Conservation (phyloP, 179 eudicot genomes). For the Patellifolia procumbens region DNA sequence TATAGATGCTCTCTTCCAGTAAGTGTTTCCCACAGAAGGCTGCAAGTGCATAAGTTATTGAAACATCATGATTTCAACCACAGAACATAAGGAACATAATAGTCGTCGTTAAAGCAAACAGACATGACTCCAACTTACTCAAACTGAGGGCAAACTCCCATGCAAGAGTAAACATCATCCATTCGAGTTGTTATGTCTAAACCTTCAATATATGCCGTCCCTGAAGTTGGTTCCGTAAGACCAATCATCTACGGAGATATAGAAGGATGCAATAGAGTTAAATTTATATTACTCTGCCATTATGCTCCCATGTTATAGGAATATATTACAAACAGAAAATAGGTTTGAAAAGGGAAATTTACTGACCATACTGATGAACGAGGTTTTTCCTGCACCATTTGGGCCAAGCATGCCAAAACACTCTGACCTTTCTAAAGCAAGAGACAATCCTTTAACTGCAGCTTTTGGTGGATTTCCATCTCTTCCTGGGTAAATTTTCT, state of each 20-base stretch:
- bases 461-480: slow-evolving; percentile 81
- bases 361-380: slow-evolving; percentile 85
- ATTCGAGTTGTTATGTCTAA: slow-evolving; percentile 53
- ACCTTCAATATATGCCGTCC: slow-evolving; percentile 70
- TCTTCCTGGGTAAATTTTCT: slow-evolving; percentile 69
- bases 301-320: not conserved
- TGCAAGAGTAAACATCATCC: slow-evolving; percentile 66
- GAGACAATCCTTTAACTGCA: slow-evolving; percentile 67
- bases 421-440: slow-evolving; percentile 62
- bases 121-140: slow-evolving; percentile 48
- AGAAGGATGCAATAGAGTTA: too few relatives aligned
- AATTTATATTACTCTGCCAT: not conserved
- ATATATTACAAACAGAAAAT: not conserved
- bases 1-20: slow-evolving; percentile 79
- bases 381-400: slow-evolving; percentile 90
- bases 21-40: slow-evolving; percentile 75
- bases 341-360: not conserved
- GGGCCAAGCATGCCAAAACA: slow-evolving; percentile 98
- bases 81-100: too few relatives aligned
- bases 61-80: not conserved
- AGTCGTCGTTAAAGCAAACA: not conserved
- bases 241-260: slow-evolving; percentile 63
- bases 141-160: slow-evolving; percentile 88
- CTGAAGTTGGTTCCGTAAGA: slow-evolving; percentile 70
- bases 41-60: slow-evolving; percentile 22